Conservation (phyloP, 352 stramenopile species). For the Phytophthora pisi region DNA sequence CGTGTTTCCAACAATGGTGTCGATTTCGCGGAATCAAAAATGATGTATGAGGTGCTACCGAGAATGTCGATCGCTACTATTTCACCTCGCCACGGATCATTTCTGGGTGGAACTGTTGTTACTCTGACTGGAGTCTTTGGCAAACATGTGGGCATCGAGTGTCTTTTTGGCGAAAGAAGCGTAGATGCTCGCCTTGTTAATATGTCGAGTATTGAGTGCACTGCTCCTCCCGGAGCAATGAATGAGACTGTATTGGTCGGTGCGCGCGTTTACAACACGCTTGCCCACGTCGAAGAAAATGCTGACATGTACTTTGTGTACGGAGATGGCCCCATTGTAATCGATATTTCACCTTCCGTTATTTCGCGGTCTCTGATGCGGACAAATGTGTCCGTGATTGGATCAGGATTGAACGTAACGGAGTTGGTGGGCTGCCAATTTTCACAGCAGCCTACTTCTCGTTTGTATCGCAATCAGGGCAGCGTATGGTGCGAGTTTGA, state of each 20-base stretch:
- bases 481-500: constrained; percentile 38
- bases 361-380: constrained; percentile 33
- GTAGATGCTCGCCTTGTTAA: constrained; percentile 31
- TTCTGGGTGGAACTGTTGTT: constrained; percentile 48
- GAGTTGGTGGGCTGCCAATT: constrained; percentile 40
- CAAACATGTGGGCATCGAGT: constrained; percentile 37
- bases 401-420: constrained; percentile 29
- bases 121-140: constrained; percentile 47
- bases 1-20: constrained; percentile 65
- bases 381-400: constrained; percentile 35
- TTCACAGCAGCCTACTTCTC: constrained; percentile 21
- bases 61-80: constrained; percentile 46
- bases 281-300: constrained; percentile 27
- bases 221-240: constrained; percentile 22
- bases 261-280: constrained; percentile 34
- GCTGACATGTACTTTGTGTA: constrained; percentile 35
- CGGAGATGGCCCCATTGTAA: constrained; percentile 27
- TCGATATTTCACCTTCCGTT: constrained; percentile 32
- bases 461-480: constrained; percentile 14
- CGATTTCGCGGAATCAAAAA: constrained; percentile 42
- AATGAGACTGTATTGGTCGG: constrained; percentile 25
- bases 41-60: constrained; percentile 37
- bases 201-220: constrained; percentile 40
- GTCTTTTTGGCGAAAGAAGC: constrained; percentile 44
- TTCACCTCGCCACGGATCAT: constrained; percentile 34